Evolutionary conservation across 2,329 filamentous ascomycete genomes (phyloP), one percentile per base, ranked within the genome.

Genomic region (Epichloe brachyelytri): DNA sequence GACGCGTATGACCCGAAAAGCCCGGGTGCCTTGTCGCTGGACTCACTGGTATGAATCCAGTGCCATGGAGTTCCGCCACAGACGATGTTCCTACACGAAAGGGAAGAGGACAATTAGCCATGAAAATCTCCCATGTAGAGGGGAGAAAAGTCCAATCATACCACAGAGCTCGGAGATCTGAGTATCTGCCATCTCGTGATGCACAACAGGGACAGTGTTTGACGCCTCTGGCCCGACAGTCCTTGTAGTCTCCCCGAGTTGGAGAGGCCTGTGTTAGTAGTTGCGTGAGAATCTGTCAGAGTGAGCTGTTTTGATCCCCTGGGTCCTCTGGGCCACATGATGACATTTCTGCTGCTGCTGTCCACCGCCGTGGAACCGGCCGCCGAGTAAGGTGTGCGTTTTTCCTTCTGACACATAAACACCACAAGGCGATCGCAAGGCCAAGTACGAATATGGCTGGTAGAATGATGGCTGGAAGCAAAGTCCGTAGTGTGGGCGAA

Each of bases 321-420:
- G 26, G 76, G 71, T 8, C 70, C 71, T 49, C 68, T 69, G 49
- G 80, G 70, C 78, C 78, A 82, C 2, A 68, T 71, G 11, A 71
- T 59, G 57, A 81, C 74, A 37, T 71, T 70, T 50, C 68, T 66
- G 40, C 71, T 68, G 40, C 71, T 68, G 26, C 69, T 68, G 43
- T 77, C 73, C 39, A 76, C 72, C 0, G 71, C 73, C 4, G 67
- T 65, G 3, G 64, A 64, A 2, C 69, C 68, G 53, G 66, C 63
- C 43, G 64, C 62, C 40, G 62, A 63, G 36, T 66, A 52, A 15
- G 30, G 38, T 5, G 30, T n/a, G 33, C 57, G 62, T 50, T 64
- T 49, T 63, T 64, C 2, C 74, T 72, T 7, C 76, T 71, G 64
- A 73, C 78, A 19, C 83, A 66, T 19, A 79, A 67, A 41, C 78